A percentile compares a stretch with the other conserved stretches of the same genome.
Evolutionary conservation across 345 rosid species (phyloP).

Genomic region (Geranium brycei): DNA sequence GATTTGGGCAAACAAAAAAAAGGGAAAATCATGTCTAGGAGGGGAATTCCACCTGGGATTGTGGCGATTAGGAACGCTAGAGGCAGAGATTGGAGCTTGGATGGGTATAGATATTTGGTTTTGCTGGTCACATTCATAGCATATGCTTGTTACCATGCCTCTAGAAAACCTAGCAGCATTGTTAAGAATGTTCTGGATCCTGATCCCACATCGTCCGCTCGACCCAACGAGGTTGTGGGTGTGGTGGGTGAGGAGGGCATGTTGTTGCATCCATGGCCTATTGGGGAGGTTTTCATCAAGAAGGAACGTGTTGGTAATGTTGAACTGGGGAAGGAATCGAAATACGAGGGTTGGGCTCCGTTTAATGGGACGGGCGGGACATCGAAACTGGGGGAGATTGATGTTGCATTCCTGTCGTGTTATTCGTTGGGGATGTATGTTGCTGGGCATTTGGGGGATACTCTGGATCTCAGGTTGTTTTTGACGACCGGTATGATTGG

Average conservation of each 20-base stretch:
- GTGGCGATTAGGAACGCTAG: constrained; percentile 29
- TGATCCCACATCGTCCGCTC: constrained; percentile 19
- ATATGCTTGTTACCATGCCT: constrained; percentile 83
- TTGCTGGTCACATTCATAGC: constrained; percentile 76
- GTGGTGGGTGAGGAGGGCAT: neutral
- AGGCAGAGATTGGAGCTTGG: constrained; percentile 57
- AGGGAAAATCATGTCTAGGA: constrained; percentile 23
- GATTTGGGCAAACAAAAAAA: constrained; percentile 1
- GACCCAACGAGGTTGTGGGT: neutral
- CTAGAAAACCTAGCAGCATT: constrained; percentile 82
- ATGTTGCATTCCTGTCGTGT: constrained; percentile 79
- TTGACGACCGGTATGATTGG: constrained; percentile 78
- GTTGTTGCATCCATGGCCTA: constrained; percentile 40
- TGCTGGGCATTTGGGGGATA: constrained; percentile 88
- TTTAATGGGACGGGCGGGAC: constrained; percentile 60
- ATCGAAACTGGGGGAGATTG: constrained; percentile 78
- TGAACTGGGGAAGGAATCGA: neutral
- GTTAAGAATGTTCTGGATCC: constrained; percentile 82
- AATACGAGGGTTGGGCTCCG: constrained; percentile 60
- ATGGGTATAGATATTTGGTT: constrained; percentile 50
- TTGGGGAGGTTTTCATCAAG: constrained; percentile 46
- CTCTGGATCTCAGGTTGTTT: constrained; percentile 74
- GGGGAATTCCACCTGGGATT: constrained; percentile 68
- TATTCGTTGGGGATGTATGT: constrained; percentile 77
- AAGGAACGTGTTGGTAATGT: constrained; percentile 9